phyloP scores from a whole-genome alignment of 2,329 filamentous ascomycete species.

The Neurospora sp. region DNA sequence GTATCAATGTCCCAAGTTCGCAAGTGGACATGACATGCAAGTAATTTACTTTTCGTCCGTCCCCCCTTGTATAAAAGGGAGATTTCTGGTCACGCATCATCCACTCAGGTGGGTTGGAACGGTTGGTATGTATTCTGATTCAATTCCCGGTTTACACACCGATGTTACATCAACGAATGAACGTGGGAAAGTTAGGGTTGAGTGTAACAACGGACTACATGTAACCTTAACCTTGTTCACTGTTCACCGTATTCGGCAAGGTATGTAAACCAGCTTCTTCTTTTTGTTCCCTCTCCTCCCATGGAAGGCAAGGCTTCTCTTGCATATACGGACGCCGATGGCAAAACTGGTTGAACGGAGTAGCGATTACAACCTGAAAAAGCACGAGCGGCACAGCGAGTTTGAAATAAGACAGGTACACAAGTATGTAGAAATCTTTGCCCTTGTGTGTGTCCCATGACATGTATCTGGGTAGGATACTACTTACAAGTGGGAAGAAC shows the following conservation, averaged over 20 bases:
- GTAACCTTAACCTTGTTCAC: not conserved
- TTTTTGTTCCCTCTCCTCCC: not conserved
- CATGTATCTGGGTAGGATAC: not conserved
- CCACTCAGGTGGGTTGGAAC: not conserved
- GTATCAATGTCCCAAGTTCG: too few relatives aligned
- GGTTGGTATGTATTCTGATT: not conserved
- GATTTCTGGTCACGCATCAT: not conserved
- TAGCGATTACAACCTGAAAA: not conserved
- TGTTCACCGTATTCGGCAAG: not conserved
- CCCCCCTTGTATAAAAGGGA: not conserved
- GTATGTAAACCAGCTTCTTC: not conserved
- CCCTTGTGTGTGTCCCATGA: not conserved
- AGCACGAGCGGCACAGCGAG: too few relatives aligned
- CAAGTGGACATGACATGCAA: not conserved
- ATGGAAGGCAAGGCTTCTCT: too few relatives aligned
- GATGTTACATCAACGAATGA: not conserved
- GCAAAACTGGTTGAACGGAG: not conserved
- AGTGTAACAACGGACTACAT: not conserved
- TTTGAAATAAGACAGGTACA: too few relatives aligned
- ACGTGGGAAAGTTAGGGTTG: not conserved
- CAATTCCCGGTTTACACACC: not conserved
- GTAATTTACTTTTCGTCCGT: not conserved
- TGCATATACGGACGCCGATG: too few relatives aligned
- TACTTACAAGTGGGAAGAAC: not conserved
- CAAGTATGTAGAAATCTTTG: too few relatives aligned